Evolutionary conservation across 2,329 filamentous ascomycete species (phyloP).

Genomic region (Lachnellula suecica): DNA sequence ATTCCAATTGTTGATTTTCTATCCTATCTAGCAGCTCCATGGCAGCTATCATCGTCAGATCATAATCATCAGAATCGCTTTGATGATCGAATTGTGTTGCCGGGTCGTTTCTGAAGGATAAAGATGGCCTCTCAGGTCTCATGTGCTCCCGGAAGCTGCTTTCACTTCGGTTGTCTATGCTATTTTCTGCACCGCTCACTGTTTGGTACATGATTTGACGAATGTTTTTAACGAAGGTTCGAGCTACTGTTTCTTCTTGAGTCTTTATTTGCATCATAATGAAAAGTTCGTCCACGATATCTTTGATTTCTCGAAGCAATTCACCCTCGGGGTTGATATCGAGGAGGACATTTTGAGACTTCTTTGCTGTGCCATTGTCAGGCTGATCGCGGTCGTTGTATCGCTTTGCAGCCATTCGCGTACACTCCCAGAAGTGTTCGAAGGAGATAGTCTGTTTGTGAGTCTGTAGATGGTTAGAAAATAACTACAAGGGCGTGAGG

Average conservation of each 20-base stretch:
- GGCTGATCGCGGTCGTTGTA: conserved; percentile 6
- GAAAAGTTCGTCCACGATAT: conserved; percentile 44
- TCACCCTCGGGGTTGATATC: conserved; percentile 43
- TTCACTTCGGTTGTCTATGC: neutral
- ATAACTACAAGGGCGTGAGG: neutral
- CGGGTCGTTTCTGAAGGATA: neutral
- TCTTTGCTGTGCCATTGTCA: conserved; percentile 1
- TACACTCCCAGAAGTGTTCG: conserved; percentile 35
- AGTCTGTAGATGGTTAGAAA: neutral
- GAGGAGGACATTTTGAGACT: conserved; percentile 26
- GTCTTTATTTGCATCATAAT: conserved; percentile 41
- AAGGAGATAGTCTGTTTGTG: conserved; percentile 29
- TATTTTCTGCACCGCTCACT: neutral
- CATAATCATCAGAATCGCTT: neutral
- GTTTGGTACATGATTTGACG: neutral
- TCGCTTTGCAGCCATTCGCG: conserved; percentile 8
- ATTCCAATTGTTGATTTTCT: neutral
- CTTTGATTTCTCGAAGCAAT: conserved; percentile 42
- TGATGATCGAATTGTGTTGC: neutral
- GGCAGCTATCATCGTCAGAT: conserved; percentile 7
- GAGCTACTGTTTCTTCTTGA: conserved; percentile 20
- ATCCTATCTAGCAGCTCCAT: conserved; percentile 7
- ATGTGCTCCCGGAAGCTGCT: neutral
- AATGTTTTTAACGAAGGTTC: conserved; percentile 10
- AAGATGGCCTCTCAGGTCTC: neutral